Evolutionary conservation across 148 eudicot genomes (phyloP).

Genomic region (Rhododendron kiyosumense): DNA sequence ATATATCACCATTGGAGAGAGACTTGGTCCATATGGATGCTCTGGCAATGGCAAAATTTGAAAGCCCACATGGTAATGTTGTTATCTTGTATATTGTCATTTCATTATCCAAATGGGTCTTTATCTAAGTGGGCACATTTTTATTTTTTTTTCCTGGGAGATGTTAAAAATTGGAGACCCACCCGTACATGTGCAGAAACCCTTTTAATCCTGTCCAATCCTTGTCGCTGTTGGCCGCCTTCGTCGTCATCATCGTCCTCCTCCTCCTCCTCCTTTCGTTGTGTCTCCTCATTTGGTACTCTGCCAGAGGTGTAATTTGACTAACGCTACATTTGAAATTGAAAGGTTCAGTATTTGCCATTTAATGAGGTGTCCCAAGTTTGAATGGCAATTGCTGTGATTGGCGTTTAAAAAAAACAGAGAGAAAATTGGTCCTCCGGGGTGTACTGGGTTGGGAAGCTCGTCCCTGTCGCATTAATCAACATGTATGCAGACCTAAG

Average conservation of each 20-base stretch:
- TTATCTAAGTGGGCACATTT: neutral
- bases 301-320: neutral
- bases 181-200: neutral
- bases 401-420: neutral
- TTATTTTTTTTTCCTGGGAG: neutral
- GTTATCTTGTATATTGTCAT: neutral
- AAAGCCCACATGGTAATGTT: neutral
- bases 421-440: neutral
- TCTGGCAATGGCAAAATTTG: neutral
- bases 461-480: neutral
- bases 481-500: neutral
- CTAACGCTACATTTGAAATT: neutral
- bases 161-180: neutral
- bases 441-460: neutral
- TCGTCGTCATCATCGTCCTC: neutral
- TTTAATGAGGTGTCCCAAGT: neutral
- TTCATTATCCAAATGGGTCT: neutral
- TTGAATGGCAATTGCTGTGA: neutral
- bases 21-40: neutral
- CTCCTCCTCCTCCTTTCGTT: neutral
- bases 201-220: neutral
- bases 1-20: neutral
- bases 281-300: neutral
- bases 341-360: neutral
- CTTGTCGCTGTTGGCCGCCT: neutral